Base-by-base conservation (phyloP, 2,329 filamentous ascomycete species). In the Hypoxylon sp. region DNA sequence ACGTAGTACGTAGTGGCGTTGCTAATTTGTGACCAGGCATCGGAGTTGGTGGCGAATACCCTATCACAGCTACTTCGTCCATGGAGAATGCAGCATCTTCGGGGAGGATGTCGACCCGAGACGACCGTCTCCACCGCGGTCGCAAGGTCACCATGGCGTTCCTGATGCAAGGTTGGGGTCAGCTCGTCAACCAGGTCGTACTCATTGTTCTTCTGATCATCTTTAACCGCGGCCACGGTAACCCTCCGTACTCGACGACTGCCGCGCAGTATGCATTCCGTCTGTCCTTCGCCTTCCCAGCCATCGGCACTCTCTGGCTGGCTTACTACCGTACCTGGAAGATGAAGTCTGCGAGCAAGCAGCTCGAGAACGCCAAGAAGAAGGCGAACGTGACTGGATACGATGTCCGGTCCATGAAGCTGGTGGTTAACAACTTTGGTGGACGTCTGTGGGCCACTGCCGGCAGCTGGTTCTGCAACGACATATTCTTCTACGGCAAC, bases 401-500 rank as follows among this genome's bases (percentile, higher is more conserved):
- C 79, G 94, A 98, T 71, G 80, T 90, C n/a, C 79, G 88, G 68
- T 96, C 94, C 23, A 82, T 98, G 50, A 84, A 84, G 66, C 80
- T 91, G 69, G 94, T 91, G 41, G 86, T 93, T 77, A 84, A 78
- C 55, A 87, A 96, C 79, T 98, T 97, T 67, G 92, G 92, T 43
- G 89, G 90, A 48, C 92, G 94, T 67, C 78, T 98, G 20, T 71
- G 97, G 17, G 94, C 94, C 46, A 97, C 94, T 17, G 88, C 93
- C 9, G 90, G 90, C 54, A 85, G 88, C 29, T 98, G 94, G 94
- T 98, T 94, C 77, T 91, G 88, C 79, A 98, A 98, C 76, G 94
- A 98, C 72, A 89, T 98, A 66, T 97, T 98, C 83, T 98, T 98
- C 82, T 98, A 98, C 80, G 94, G 94, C 68, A 97, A 97, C 88